Evolutionary conservation across 2,329 filamentous ascomycete genomes (phyloP).

Genomic region (Aspergillus fischeri): DNA sequence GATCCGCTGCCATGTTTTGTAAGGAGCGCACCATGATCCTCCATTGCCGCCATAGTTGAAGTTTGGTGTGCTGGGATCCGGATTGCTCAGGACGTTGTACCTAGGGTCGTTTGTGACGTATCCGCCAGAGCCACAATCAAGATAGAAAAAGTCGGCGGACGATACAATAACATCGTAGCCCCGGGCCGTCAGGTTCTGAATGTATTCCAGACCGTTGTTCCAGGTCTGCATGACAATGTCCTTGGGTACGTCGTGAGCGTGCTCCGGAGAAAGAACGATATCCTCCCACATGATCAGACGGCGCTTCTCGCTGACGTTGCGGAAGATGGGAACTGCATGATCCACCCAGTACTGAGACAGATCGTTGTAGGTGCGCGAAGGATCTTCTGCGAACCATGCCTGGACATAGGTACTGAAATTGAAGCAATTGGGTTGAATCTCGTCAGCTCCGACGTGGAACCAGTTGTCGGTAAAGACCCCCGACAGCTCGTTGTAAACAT

Average conservation of each 20-base stretch:
- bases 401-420: slow-evolving; percentile 51
- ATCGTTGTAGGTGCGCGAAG: slow-evolving; percentile 49
- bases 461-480: slow-evolving; percentile 49
- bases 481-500: slow-evolving; percentile 53
- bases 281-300: slow-evolving; percentile 58
- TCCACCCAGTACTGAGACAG: slow-evolving; percentile 55
- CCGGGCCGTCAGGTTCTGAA: slow-evolving; percentile 47
- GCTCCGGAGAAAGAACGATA: slow-evolving; percentile 43
- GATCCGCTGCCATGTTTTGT: slow-evolving; percentile 59
- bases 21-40: slow-evolving; percentile 56
- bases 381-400: slow-evolving; percentile 49
- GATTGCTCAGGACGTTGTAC: slow-evolving; percentile 53
- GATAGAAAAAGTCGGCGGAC: slow-evolving; percentile 53
- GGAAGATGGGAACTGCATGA: slow-evolving; percentile 50
- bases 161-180: slow-evolving; percentile 57
- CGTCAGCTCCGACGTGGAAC: slow-evolving; percentile 56
- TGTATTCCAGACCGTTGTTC: slow-evolving; percentile 52
- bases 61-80: slow-evolving; percentile 41
- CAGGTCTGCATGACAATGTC: slow-evolving; percentile 53
- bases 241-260: slow-evolving; percentile 47
- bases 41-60: slow-evolving; percentile 55
- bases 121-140: slow-evolving; percentile 54
- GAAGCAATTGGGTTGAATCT: slow-evolving; percentile 54
- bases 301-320: slow-evolving; percentile 39
- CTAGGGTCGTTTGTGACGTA: slow-evolving; percentile 53